Base-by-base conservation (phyloP, 805 yeast species). In the Grigorovia transvaalensis region DNA sequence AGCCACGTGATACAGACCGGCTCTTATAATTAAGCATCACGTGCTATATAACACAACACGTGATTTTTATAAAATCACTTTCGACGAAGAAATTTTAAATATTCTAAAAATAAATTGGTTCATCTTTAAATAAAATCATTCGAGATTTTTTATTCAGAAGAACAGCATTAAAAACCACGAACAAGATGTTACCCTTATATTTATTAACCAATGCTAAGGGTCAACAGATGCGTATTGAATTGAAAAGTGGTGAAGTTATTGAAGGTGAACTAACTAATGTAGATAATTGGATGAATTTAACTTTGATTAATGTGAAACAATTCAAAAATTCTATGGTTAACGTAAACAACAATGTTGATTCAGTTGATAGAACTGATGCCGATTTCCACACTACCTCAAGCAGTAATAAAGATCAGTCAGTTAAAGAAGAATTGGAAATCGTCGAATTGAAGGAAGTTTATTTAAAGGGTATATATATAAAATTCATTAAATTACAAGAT, bases 251-350 rank as follows among this genome's bases (percentile, higher is more conserved):
- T 38, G 96, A 88, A 62, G 82, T 91, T 9, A 74, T 90, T 48
- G 85, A 84, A 62, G 99, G 99, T 49, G 79, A 78, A 52, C 74
- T 93, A 54, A 79, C 81, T 51, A 85, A 87, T 63, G 88, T 96
- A 60, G 99, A 93, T 67, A 82, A 88, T 43, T 87, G 95, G 89
- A 93, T 93, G 99, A 93, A 93, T 67, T 74, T 93, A 57, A 86
- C 96, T 1, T 74, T 93, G 50, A 75, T 75, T 38, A 82, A 89
- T 56, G 97, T 84, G 15, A 78, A 82, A 20, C 62, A 62, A 53
- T 56, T 53, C 50, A 52, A 49, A n/a, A 57, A 91, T 86, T 33
- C 44, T 13, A 35, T 46, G 27, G 15, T 46, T 8, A 38, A 38
- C 15, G 42, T 15, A 3, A 38, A 38, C 15, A 38, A 15, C 17